Base-by-base conservation (phyloP, 768 basidiomycete species). In the Strobilomyces confusus region DNA sequence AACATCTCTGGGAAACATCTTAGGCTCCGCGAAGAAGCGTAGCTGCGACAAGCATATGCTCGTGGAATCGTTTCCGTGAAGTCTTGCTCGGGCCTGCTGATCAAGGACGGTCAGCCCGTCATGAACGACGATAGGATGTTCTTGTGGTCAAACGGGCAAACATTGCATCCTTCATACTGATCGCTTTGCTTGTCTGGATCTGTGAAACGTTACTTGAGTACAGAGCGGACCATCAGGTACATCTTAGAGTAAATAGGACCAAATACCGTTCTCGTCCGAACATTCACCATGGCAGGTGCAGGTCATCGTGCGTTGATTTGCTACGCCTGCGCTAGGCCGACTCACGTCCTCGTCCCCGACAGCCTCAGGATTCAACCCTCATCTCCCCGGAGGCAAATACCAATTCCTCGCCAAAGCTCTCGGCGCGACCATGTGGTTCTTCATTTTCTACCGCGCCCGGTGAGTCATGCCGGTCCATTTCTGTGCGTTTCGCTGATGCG, bases 101-200 rank as follows among this genome's bases (percentile, higher is more conserved):
- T 97, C 47, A 75, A 86, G 69, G 90, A 97, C 67, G 94, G 94
- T 19, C 87, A 87, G 62, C 80, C 95, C 54, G 80, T 91, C 58
- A 88, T 97, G 78, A 92, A 88, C 67, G 82, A 82, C 56, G 76
- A 80, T 36, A 75, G 91, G 60, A 87, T 92, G 84, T 93, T 94
- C 95, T 94, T n/a, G 92, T 95, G 45, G 90, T 98, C 80, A 97
- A 97, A 77, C 82, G 97, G 45, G 93, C n/a, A n/a, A n/a, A n/a
- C n/a, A n/a, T n/a, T n/a, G n/a, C n/a, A n/a, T n/a, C n/a, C n/a
- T n/a, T n/a, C n/a, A n/a, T n/a, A n/a, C n/a, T n/a, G n/a, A n/a
- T n/a, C n/a, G n/a, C n/a, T n/a, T n/a, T n/a, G n/a, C n/a, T n/a
- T n/a, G n/a, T n/a, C n/a, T n/a, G n/a, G n/a, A n/a, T n/a, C n/a